Conservation (phyloP, 768 basidiomycete genomes). For the Trametes gibbosa region DNA sequence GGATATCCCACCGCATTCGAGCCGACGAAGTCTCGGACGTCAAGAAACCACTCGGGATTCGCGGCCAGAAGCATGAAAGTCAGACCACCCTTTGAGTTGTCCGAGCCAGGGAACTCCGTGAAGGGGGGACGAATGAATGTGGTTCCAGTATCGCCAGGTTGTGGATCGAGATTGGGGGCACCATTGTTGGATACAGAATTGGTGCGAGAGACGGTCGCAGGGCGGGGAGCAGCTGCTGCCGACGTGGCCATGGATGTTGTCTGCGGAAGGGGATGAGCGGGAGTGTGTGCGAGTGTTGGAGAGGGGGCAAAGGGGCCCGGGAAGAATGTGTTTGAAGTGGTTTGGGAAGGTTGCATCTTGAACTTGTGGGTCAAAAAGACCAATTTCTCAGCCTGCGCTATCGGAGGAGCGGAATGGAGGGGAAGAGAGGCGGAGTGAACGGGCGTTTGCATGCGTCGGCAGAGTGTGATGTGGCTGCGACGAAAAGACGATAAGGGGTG, state of each 20-base stretch:
- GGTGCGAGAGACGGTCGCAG: conserved; percentile 1
- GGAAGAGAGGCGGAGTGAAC: not conserved
- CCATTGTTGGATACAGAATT: conserved; percentile 13
- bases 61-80: conserved; percentile 70
- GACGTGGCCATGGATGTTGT: not conserved
- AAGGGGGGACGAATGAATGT: conserved; percentile 79
- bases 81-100: conserved; percentile 62
- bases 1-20: conserved; percentile 67
- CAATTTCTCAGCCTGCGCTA: not conserved
- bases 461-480: conserved; percentile 17
- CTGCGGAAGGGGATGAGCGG: not conserved
- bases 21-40: conserved; percentile 58
- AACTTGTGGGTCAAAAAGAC: no score
- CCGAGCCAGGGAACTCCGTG: conserved; percentile 58
- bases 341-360: not conserved
- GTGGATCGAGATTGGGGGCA: conserved; percentile 48
- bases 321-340: not conserved
- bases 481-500: not conserved
- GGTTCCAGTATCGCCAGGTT: conserved; percentile 58
- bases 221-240: not conserved
- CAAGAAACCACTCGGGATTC: conserved; percentile 79
- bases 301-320: conserved; percentile 2
- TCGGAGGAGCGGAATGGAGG: not conserved
- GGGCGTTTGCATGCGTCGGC: conserved; percentile 10
- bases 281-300: not conserved